Evolutionary conservation across 1,139 yeast genomes (phyloP).

Genomic region (Magnusiomyces paraingens): DNA sequence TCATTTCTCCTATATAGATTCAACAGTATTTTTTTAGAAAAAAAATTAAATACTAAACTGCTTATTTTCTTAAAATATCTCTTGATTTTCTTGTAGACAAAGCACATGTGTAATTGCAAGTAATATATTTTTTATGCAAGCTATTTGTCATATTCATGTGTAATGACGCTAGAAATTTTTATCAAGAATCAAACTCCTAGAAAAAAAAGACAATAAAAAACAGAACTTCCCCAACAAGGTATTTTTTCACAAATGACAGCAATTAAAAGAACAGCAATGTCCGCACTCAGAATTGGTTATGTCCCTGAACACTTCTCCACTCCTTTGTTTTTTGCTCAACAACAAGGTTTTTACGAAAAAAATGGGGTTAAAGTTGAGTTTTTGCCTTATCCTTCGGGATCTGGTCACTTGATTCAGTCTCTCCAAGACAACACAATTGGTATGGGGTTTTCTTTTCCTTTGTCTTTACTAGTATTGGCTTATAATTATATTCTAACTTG

Average conservation of each 20-base stretch:
- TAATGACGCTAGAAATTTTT: no score
- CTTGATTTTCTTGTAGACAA: no score
- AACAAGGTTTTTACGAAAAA: slow-evolving; percentile 48
- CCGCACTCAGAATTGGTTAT: slow-evolving; percentile 56
- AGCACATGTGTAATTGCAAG: no score
- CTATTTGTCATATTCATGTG: no score
- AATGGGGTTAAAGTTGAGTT: slow-evolving; percentile 50
- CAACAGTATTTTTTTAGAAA: no score
- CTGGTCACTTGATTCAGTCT: slow-evolving; percentile 78
- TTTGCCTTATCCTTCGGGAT: slow-evolving; percentile 75
- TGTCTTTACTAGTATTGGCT: neutral
- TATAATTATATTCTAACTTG: neutral
- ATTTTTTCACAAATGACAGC: neutral
- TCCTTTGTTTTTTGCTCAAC: slow-evolving; percentile 67
- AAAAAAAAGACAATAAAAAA: no score
- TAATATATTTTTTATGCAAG: no score
- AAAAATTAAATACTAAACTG: no score
- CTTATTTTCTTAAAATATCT: no score
- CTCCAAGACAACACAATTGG: slow-evolving; percentile 57
- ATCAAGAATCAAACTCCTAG: no score
- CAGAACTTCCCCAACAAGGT: neutral
- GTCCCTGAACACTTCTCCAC: slow-evolving; percentile 91
- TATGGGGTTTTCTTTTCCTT: slow-evolving; percentile 14
- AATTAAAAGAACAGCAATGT: slow-evolving; percentile 9
- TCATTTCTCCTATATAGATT: neutral